A percentile compares a stretch with the other conserved stretches of the same genome.
Evolutionary conservation across 78 protist genomes (phyloP).

Genomic region (Capsaspora owczarzaki): DNA sequence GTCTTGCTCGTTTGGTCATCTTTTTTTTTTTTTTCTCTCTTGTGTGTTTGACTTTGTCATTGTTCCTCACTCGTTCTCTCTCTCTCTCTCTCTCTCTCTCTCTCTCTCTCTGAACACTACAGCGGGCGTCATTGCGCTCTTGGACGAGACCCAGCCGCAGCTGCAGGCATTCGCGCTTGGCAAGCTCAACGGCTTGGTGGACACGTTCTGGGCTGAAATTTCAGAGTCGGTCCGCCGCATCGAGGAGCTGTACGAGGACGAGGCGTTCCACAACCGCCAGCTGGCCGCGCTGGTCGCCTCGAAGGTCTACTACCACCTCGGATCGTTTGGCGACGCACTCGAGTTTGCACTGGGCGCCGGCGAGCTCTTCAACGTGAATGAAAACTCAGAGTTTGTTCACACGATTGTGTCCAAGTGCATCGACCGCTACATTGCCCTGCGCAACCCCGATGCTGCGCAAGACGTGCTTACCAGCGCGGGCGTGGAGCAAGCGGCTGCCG

Average conservation of each 20-base stretch:
- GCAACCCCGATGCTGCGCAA: neutral
- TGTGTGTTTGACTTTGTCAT: too few relatives aligned
- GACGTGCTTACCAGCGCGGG: neutral
- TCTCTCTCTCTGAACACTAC: too few relatives aligned
- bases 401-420: slow-evolving; percentile 42
- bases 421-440: slow-evolving; percentile 23
- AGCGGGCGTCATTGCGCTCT: slow-evolving; percentile 30
- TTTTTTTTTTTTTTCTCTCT: too few relatives aligned
- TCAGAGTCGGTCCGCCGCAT: slow-evolving; percentile 50
- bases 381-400: slow-evolving; percentile 56
- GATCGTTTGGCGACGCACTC: slow-evolving; percentile 67
- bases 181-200: slow-evolving; percentile 51
- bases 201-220: slow-evolving; percentile 85
- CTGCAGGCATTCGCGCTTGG: slow-evolving; percentile 41
- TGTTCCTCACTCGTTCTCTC: too few relatives aligned
- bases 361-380: slow-evolving; percentile 55
- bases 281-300: slow-evolving; percentile 71
- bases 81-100: too few relatives aligned
- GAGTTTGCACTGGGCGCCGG: slow-evolving; percentile 83
- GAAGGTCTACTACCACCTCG: slow-evolving; percentile 88
- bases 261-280: slow-evolving; percentile 38
- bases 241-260: slow-evolving; percentile 59
- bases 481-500: neutral
- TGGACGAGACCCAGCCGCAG: slow-evolving; percentile 14
- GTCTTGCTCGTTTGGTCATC: too few relatives aligned